Percentiles rank a stretch among this genome's conserved stretches.
Evolutionary conservation across 176 grass and related monocot genomes (phyloP).

Genomic region (Raddia guianensis): DNA sequence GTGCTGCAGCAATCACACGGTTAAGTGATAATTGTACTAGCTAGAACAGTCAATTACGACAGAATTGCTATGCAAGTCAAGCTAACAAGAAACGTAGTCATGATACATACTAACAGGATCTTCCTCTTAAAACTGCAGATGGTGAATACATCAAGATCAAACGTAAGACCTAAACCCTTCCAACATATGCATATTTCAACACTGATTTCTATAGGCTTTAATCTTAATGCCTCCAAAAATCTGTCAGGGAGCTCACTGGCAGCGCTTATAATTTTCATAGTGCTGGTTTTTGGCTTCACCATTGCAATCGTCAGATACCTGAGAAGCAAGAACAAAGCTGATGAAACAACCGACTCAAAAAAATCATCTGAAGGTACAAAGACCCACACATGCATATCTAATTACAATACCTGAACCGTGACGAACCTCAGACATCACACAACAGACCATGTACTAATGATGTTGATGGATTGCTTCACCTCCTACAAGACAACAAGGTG

Average conservation of each 20-base stretch:
- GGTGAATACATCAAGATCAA: slow-evolving; percentile 50
- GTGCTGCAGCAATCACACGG: too few species aligned
- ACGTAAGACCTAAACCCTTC: slow-evolving; percentile 26
- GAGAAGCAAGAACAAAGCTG: slow-evolving; percentile 1
- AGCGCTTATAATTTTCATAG: slow-evolving; percentile 10
- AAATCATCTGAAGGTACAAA: slow-evolving; percentile 29
- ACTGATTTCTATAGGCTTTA: background rate
- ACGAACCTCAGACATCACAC: background rate
- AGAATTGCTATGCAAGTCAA: background rate
- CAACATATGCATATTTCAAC: background rate
- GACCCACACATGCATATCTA: background rate
- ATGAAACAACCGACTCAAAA: background rate
- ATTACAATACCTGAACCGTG: background rate
- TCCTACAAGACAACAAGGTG: slow-evolving; percentile 14
- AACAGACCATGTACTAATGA: background rate
- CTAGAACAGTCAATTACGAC: background rate
- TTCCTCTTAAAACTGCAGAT: slow-evolving; percentile 35
- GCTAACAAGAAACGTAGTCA: background rate
- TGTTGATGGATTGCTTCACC: background rate
- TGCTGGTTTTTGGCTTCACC: slow-evolving; percentile 26
- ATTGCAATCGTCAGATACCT: slow-evolving; percentile 40
- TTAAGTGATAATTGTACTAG: background rate
- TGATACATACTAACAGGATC: slow-evolving; percentile 32
- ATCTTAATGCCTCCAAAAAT: background rate
- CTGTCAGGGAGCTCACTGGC: slow-evolving; percentile 44